Evolutionary conservation across 2,329 filamentous ascomycete species (phyloP).

Genomic region (Fusarium abutilonis): DNA sequence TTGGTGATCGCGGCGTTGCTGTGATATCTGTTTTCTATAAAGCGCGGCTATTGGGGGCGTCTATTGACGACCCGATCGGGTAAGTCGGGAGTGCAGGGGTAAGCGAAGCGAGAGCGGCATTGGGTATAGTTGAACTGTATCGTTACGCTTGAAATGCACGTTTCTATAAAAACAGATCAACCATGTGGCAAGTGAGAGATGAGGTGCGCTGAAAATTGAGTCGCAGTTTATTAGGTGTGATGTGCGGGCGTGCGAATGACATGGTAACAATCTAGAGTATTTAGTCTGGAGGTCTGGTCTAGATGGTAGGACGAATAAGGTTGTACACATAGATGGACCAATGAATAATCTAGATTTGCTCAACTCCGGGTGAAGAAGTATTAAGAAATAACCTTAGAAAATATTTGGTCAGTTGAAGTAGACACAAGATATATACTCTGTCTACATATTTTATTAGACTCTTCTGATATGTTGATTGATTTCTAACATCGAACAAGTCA

Average conservation of each 20-base stretch:
- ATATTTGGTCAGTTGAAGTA: too few species aligned
- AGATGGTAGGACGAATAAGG: not conserved
- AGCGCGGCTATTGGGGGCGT: conserved; percentile 46
- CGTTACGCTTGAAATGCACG: not conserved
- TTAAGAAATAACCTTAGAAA: too few species aligned
- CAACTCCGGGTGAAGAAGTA: too few species aligned
- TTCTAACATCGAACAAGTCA: not conserved
- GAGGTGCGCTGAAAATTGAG: conserved; percentile 12
- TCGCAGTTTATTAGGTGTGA: conserved; percentile 5
- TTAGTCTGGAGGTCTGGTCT: not conserved
- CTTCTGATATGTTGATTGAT: too few species aligned
- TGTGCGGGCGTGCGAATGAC: not conserved
- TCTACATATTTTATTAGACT: too few species aligned
- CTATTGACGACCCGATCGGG: conserved; percentile 52
- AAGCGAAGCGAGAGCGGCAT: conserved; percentile 6
- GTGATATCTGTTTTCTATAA: conserved; percentile 25
- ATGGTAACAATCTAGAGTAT: conserved; percentile 9
- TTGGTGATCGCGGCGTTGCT: conserved; percentile 16
- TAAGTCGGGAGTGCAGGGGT: conserved; percentile 20
- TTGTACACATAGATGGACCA: not conserved
- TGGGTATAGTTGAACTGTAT: not conserved
- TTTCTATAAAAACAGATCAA: conserved; percentile 12
- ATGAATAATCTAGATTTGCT: too few species aligned
- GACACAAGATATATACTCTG: too few species aligned
- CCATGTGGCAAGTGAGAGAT: not conserved